Conservation (phyloP, 768 basidiomycete genomes). For the Tephrocybe sp. region DNA sequence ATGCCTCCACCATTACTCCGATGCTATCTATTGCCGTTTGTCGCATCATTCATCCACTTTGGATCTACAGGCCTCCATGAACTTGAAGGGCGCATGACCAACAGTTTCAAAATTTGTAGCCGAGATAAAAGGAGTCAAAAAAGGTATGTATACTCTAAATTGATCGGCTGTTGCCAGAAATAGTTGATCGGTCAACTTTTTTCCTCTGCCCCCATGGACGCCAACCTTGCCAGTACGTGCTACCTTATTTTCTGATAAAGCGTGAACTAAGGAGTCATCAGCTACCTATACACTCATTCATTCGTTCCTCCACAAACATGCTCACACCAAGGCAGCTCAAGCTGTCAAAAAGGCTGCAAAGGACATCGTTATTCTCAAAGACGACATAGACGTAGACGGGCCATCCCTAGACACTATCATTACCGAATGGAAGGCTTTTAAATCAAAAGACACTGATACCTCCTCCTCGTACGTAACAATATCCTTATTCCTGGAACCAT, state of each 20-base stretch:
- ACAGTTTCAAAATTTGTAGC: no score
- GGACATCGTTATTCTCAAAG: constrained; percentile 57
- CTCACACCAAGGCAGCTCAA: constrained; percentile 68
- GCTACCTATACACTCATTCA: constrained; percentile 78
- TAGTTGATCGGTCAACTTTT: constrained; percentile 9
- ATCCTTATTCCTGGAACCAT: constrained; percentile 6
- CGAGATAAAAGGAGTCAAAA: no score
- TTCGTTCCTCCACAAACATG: constrained; percentile 63
- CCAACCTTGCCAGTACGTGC: constrained; percentile 49
- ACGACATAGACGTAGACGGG: constrained; percentile 43
- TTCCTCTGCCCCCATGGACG: constrained; percentile 38
- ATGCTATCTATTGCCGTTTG: no score
- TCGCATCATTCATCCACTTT: constrained; percentile 8
- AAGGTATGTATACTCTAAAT: no score
- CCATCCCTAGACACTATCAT: constrained; percentile 66
- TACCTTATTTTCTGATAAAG: neutral
- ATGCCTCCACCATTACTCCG: no score
- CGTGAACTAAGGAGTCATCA: no score
- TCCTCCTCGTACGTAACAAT: constrained; percentile 17
- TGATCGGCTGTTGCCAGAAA: no score
- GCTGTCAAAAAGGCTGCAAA: constrained; percentile 75
- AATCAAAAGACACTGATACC: constrained; percentile 21
- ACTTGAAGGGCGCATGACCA: no score
- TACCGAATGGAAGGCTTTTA: constrained; percentile 54
- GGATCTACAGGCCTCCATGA: no score